Conservation (phyloP, 2,329 filamentous ascomycete genomes). For the Fusarium algeriense region DNA sequence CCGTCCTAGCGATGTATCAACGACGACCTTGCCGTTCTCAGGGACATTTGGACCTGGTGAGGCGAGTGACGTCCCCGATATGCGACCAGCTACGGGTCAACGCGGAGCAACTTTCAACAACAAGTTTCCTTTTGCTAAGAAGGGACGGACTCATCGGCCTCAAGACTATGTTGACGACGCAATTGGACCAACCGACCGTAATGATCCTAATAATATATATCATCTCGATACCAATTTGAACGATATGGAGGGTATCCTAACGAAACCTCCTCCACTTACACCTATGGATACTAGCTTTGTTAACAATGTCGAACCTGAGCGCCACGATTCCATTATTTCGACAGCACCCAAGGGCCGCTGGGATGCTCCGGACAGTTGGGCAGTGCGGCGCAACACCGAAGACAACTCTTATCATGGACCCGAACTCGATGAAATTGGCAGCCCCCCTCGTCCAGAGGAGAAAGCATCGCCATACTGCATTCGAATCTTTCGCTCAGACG, state of each 20-base stretch:
- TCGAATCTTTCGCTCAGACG: conserved; percentile 92
- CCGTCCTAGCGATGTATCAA: conserved; percentile 54
- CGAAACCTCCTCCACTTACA: conserved; percentile 76
- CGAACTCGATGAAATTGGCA: conserved; percentile 77
- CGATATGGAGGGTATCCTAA: conserved; percentile 92
- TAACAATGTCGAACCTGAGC: conserved; percentile 59
- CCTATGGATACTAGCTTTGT: conserved; percentile 73
- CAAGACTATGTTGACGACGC: conserved; percentile 69
- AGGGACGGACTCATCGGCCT: conserved; percentile 59
- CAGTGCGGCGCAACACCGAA: conserved; percentile 80
- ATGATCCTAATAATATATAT: conserved; percentile 73
- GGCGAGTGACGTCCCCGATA: conserved; percentile 48
- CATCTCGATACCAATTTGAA: conserved; percentile 88
- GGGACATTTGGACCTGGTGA: conserved; percentile 48
- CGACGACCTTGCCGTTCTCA: conserved; percentile 53
- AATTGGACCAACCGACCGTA: conserved; percentile 70
- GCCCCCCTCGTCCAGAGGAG: conserved; percentile 77
- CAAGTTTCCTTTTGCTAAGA: conserved; percentile 73
- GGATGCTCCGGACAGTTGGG: conserved; percentile 98
- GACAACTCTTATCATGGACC: conserved; percentile 68
- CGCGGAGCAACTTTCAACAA: conserved; percentile 71
- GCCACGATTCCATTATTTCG: conserved; percentile 51
- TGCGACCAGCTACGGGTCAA: conserved; percentile 38
- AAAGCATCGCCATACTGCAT: conserved; percentile 87
- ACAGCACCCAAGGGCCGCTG: conserved; percentile 71